These are phyloP conservation scores for Chaetomium sp. DNA, from an alignment of 2,329 filamentous ascomycete genomes.

Conservation along the genomic window DNA sequence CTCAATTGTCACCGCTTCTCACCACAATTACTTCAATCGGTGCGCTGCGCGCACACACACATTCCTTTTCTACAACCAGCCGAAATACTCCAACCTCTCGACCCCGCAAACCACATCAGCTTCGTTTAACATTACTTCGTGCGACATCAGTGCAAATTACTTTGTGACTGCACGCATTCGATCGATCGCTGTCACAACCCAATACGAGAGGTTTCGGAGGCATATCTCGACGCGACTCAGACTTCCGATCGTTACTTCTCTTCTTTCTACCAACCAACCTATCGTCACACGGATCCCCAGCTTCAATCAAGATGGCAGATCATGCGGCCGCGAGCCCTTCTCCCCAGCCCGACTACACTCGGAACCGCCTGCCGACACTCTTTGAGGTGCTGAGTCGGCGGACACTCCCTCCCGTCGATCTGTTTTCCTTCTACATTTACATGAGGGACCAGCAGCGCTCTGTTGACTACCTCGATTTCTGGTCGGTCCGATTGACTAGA, in stretches of 20 bases:
- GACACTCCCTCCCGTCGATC: conserved; percentile 91
- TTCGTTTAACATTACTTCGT: conserved; percentile 12
- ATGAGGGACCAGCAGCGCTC: conserved; percentile 98
- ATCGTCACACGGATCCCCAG: conserved; percentile 5
- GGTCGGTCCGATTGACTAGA: conserved; percentile 58
- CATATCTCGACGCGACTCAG: conserved; percentile 4
- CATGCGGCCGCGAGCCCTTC: conserved; percentile 48
- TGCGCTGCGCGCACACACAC: conserved; percentile 34
- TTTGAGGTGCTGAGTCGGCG: conserved; percentile 94
- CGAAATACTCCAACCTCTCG: background rate
- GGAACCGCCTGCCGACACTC: conserved; percentile 88
- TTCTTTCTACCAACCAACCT: background rate
- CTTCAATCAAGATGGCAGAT: conserved; percentile 43
- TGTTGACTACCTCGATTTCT: conserved; percentile 97
- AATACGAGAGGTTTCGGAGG: background rate
- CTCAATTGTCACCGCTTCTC: conserved; percentile 20
- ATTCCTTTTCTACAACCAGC: conserved; percentile 23
- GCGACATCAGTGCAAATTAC: conserved; percentile 18
- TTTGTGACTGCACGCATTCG: conserved; percentile 8
- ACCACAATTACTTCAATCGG: conserved; percentile 12
- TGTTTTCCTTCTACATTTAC: conserved; percentile 99
- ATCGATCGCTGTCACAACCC: conserved; percentile 9
- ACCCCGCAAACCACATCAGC: background rate
- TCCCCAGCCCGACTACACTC: conserved; percentile 60
- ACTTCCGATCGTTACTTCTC: conserved; percentile 15